A percentile compares a stretch with the other conserved stretches of the same genome.
These are phyloP conservation scores for Suhomyces wounanorum DNA, from an alignment of 1,139 yeast genomes.

Conservation along the genomic window DNA sequence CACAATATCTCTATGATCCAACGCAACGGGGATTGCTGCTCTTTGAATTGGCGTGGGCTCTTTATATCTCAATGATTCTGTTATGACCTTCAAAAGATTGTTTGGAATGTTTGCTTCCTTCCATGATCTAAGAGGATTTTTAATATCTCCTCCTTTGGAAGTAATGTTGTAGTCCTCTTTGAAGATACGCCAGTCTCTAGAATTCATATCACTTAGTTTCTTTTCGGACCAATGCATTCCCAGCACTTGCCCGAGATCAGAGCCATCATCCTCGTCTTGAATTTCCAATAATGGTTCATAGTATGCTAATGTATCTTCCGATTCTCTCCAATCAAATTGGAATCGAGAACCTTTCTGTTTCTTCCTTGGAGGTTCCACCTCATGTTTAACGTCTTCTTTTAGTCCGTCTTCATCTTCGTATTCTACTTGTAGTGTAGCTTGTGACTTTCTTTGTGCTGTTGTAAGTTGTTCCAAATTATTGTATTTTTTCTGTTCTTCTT, in stretches of 20 bases:
- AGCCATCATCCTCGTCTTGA: slow-evolving; percentile 15
- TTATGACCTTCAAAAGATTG: slow-evolving; percentile 36
- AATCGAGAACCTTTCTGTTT: slow-evolving; percentile 39
- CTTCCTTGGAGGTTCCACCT: slow-evolving; percentile 5
- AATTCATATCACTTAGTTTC: slow-evolving; percentile 61
- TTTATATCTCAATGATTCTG: slow-evolving; percentile 45
- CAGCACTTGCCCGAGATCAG: slow-evolving; percentile 16
- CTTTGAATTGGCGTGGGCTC: slow-evolving; percentile 90
- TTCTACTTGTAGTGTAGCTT: slow-evolving; percentile 6
- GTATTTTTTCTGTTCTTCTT: slow-evolving; percentile 21
- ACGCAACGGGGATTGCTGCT: slow-evolving; percentile 78
- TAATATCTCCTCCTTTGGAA: slow-evolving; percentile 53
- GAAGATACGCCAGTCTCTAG: slow-evolving; percentile 88
- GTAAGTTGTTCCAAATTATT: slow-evolving; percentile 8
- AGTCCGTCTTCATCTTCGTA: slow-evolving; percentile 8
- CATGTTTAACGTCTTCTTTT: background rate
- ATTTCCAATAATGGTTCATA: slow-evolving; percentile 45
- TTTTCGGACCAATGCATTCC: slow-evolving; percentile 74
- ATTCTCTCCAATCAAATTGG: slow-evolving; percentile 66
- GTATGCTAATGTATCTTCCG: slow-evolving; percentile 55
- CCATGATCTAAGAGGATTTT: slow-evolving; percentile 77
- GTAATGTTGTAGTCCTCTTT: slow-evolving; percentile 75
- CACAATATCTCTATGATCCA: slow-evolving; percentile 62
- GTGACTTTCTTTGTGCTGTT: background rate
- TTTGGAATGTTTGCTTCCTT: slow-evolving; percentile 55